A percentile compares a stretch with the other conserved stretches of the same genome.
Evolutionary conservation across 2,329 filamentous ascomycete genomes (phyloP).

Genomic region (Pyrenochaeta sp.): DNA sequence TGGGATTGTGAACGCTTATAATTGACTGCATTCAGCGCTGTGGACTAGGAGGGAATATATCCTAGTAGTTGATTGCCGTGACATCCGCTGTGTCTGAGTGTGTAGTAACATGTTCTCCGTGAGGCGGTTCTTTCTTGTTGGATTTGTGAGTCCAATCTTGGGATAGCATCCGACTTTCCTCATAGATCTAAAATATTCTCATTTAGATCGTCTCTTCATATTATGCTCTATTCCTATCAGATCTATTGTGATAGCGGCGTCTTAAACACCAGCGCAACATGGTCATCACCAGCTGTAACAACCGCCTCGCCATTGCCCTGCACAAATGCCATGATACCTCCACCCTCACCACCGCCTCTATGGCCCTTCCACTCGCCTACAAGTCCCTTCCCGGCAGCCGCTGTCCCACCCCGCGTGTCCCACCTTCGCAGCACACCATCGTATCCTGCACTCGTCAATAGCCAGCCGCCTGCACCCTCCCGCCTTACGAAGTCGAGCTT

Average conservation of each 20-base stretch:
- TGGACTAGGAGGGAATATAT: no score
- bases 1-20: no score
- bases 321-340: conserved; percentile 90
- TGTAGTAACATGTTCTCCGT: no score
- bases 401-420: conserved; percentile 78
- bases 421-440: conserved; percentile 90
- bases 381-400: conserved; percentile 72
- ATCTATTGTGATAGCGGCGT: conserved; percentile 28
- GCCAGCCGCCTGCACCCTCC: conserved; percentile 60
- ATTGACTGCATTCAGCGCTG: no score
- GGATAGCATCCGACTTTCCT: no score
- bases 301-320: conserved; percentile 78
- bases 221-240: background rate
- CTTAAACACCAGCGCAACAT: conserved; percentile 38
- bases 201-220: background rate
- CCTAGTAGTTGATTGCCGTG: no score
- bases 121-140: no score
- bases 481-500: conserved; percentile 84
- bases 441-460: conserved; percentile 88
- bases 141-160: no score
- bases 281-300: conserved; percentile 90
- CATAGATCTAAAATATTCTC: no score
- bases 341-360: conserved; percentile 81
- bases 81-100: no score
- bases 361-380: conserved; percentile 92